phyloP scores from a whole-genome alignment of 2,329 filamentous ascomycete genomes.

The Talaromyces atroroseus region DNA sequence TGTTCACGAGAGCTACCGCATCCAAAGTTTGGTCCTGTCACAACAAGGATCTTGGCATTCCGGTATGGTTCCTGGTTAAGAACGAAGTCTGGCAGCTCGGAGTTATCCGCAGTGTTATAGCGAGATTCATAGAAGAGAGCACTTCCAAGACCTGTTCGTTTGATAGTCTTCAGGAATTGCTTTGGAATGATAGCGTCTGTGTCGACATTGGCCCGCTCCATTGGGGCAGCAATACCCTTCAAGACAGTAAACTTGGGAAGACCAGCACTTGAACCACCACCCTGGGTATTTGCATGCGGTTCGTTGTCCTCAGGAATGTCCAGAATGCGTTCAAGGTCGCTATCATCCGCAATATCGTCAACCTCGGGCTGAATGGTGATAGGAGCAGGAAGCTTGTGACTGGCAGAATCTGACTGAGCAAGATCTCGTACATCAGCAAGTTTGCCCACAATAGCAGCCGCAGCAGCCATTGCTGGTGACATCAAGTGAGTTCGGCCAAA shows the following conservation, averaged over 20 bases:
- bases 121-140: slow-evolving; percentile 85
- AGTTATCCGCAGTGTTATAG: slow-evolving; percentile 62
- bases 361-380: slow-evolving; percentile 55
- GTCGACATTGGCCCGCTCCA: slow-evolving; percentile 87
- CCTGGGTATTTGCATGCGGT: slow-evolving; percentile 58
- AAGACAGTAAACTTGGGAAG: slow-evolving; percentile 79
- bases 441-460: slow-evolving; percentile 82
- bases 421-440: slow-evolving; percentile 86
- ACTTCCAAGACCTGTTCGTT: slow-evolving; percentile 84
- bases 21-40: slow-evolving; percentile 89
- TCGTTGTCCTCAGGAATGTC: slow-evolving; percentile 59
- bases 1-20: slow-evolving; percentile 91
- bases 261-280: slow-evolving; percentile 50
- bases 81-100: slow-evolving; percentile 74
- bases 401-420: slow-evolving; percentile 45
- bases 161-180: slow-evolving; percentile 98
- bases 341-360: slow-evolving; percentile 56
- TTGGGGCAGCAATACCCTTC: slow-evolving; percentile 79
- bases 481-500: slow-evolving; percentile 88
- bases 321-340: slow-evolving; percentile 58
- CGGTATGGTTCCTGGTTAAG: slow-evolving; percentile 88
- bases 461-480: slow-evolving; percentile 95
- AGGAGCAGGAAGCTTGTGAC: slow-evolving; percentile 50
- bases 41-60: slow-evolving; percentile 79
- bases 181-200: slow-evolving; percentile 99